phyloP scores from a whole-genome alignment of 129 eudicot genomes.

The Ambrosia trifida region DNA sequence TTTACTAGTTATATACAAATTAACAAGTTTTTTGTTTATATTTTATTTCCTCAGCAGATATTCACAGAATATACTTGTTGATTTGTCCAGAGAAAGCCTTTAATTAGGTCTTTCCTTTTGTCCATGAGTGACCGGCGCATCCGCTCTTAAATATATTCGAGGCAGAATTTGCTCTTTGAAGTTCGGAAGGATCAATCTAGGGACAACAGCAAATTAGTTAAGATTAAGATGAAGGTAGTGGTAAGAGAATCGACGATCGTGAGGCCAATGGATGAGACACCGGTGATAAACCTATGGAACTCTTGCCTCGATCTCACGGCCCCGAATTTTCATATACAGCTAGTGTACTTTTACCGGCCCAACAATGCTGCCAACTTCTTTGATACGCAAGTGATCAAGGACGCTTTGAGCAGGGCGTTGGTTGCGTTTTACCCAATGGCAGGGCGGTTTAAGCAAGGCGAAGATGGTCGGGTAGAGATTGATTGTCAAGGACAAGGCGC shows the following conservation, averaged over 20 bases:
- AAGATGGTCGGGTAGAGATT: conserved; percentile 4
- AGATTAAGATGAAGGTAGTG: not conserved
- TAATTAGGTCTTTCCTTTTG: too few species aligned
- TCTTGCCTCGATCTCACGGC: conserved; percentile 3
- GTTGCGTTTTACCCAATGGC: conserved; percentile 13
- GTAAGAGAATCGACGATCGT: conserved; percentile 9
- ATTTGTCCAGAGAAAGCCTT: too few species aligned
- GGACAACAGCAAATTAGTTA: too few species aligned
- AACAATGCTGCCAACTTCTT: conserved; percentile 1
- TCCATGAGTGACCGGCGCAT: too few species aligned
- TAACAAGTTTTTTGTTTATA: too few species aligned
- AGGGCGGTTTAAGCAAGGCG: conserved; percentile 6
- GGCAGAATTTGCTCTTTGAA: too few species aligned
- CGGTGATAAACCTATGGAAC: conserved; percentile 14
- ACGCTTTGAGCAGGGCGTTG: conserved; percentile 4
- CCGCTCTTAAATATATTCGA: too few species aligned
- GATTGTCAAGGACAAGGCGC: conserved; percentile 11
- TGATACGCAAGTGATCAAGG: conserved; percentile 8
- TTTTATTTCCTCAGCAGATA: too few species aligned
- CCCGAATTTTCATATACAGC: not conserved
- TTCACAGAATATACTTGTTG: too few species aligned
- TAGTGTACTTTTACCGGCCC: not conserved
- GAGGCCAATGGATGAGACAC: not conserved
- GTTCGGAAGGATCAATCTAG: too few species aligned
- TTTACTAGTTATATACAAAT: too few species aligned